phyloP scores from a whole-genome alignment of 345 rosid genomes.

The Eucalyptus erythrocorys region DNA sequence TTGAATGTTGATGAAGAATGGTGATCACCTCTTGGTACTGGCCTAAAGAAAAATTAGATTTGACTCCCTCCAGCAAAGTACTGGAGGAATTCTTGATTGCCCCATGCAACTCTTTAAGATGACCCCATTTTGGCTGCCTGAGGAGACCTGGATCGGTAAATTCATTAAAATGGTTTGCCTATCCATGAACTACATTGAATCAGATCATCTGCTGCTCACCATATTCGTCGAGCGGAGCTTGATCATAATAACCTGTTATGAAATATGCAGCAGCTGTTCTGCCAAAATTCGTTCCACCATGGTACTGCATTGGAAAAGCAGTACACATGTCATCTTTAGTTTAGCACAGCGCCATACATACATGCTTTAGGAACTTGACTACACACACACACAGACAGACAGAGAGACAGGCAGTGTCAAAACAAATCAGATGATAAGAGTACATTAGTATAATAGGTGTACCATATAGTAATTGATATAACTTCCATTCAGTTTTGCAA shows the following conservation, averaged over 20 bases:
- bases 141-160: slow-evolving; percentile 31
- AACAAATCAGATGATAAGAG: neutral
- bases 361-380: neutral
- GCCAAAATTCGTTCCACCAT: slow-evolving; percentile 96
- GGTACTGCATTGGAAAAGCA: slow-evolving; percentile 32
- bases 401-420: neutral
- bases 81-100: slow-evolving; percentile 38
- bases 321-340: neutral
- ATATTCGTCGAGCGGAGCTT: slow-evolving; percentile 88
- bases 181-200: neutral
- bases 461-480: slow-evolving; percentile 91
- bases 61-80: slow-evolving; percentile 48
- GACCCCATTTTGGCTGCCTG: slow-evolving; percentile 86
- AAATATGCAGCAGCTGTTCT: slow-evolving; percentile 59
- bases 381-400: neutral
- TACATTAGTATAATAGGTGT: neutral
- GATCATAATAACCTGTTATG: slow-evolving; percentile 70
- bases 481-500: slow-evolving; percentile 72
- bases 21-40: slow-evolving; percentile 37
- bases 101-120: slow-evolving; percentile 61
- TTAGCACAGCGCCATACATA: neutral
- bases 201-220: slow-evolving; percentile 26
- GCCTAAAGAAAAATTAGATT: slow-evolving; percentile 42
- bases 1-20: neutral
- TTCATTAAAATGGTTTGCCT: neutral